Base-by-base conservation (phyloP, 148 eudicot genomes). In the Spergularia marina region DNA sequence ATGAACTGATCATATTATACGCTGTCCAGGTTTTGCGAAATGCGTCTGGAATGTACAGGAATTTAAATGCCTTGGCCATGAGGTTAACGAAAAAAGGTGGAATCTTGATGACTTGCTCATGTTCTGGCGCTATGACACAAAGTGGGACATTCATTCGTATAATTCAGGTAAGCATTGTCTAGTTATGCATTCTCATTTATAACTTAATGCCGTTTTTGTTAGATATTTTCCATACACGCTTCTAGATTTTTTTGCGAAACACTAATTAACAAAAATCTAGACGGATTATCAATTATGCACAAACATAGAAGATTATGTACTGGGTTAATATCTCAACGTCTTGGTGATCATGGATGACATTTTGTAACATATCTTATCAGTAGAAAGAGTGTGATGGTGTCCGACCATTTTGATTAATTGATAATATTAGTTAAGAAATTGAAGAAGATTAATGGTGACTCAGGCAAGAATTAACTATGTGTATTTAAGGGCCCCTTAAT, bases 91-190 rank as follows among this genome's bases (percentile, higher is more conserved):
- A 81, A 65, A 84, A 75, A 67, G 97, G 97, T 56, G 98, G 98
- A 52, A 79, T 94, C 62, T 76, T 91, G 67, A 91, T 94, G 98
- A 94, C 98, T 23, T 94, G 98, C 87, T 94, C 98, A n/a, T 94
- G 98, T 83, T 94, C 98, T 23, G 97, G 95, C 70, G 98, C 98
- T 74, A 89, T 94, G 95, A 90, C 98, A 60, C 97, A 91, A 76
- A 94, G 98, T 79, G 98, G 98, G 70, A 83, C 21, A 61, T 91
- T 91, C 85, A 80, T 90, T 70, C 79, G 79, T 54, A 67, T 87
- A 53, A 86, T 94, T 66, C 92, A 91, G 98, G 98, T 74, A 80
- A 88, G 93, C 72, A 36, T 10, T 61, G 15, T 52, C 40, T 44
- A 16, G 34, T 18, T 44, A 44, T 44, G 10, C 49, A 44, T 9